Percentiles rank a stretch among this genome's conserved stretches.
Evolutionary conservation across 148 eudicot species (phyloP).

Genomic region (Vaccinium myrtillus): DNA sequence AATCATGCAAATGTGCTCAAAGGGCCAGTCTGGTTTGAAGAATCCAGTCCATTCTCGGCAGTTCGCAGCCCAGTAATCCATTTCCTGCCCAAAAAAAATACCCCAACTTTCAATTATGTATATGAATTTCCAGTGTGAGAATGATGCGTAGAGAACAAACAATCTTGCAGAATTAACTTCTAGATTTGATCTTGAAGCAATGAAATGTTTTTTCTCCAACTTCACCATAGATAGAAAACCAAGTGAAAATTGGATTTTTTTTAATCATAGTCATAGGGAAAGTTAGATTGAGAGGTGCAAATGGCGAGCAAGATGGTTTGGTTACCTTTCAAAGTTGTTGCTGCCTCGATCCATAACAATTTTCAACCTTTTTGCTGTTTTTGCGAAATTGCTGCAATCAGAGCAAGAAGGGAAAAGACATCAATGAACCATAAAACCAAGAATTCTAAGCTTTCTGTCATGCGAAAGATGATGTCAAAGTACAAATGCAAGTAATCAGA

Average conservation of each 20-base stretch:
- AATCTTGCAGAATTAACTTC: not conserved
- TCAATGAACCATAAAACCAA: not conserved
- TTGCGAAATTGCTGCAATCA: slow-evolving; percentile 41
- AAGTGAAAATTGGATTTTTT: too few relatives aligned
- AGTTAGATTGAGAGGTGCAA: too few relatives aligned
- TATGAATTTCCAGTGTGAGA: not conserved
- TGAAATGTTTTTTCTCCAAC: not conserved
- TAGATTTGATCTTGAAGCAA: not conserved
- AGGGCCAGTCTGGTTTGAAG: slow-evolving; percentile 44
- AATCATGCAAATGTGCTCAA: slow-evolving; percentile 49
- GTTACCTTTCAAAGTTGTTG: slow-evolving; percentile 36
- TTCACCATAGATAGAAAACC: not conserved
- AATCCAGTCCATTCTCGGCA: slow-evolving; percentile 44
- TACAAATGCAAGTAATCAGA: slow-evolving; percentile 1
- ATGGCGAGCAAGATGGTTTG: not conserved
- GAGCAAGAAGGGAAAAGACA: not conserved
- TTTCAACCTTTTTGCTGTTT: slow-evolving; percentile 48
- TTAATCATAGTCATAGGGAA: not conserved
- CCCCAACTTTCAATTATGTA: not conserved
- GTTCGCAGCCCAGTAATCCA: slow-evolving; percentile 43
- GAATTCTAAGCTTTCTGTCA: not conserved
- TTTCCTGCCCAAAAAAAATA: slow-evolving; percentile 33
- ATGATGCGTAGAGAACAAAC: not conserved
- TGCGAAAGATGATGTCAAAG: not conserved
- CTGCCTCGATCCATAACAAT: slow-evolving; percentile 38